phyloP scores from a whole-genome alignment of 768 basidiomycete genomes.

The Xanthoconium stramineum region DNA sequence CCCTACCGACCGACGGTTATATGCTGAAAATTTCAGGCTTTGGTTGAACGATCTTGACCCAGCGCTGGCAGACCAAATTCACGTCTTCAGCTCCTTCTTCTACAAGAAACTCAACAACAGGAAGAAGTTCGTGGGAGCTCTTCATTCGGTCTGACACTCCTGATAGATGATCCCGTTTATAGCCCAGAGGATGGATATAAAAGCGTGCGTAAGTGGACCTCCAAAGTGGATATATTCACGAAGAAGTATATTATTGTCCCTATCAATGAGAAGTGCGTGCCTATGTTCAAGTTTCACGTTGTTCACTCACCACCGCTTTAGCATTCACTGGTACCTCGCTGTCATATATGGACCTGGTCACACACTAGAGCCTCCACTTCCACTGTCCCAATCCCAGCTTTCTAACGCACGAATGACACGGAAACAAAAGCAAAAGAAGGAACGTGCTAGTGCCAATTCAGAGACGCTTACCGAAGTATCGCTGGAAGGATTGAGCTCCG shows the following conservation, averaged over 20 bases:
- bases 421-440: slow-evolving; percentile 19
- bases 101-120: slow-evolving; percentile 82
- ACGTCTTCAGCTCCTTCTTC: slow-evolving; percentile 97
- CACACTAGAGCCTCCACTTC: slow-evolving; percentile 50
- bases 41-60: slow-evolving; percentile 67
- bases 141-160: background rate
- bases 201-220: slow-evolving; percentile 92
- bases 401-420: slow-evolving; percentile 18
- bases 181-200: slow-evolving; percentile 67
- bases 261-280: slow-evolving; percentile 88
- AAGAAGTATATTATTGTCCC: slow-evolving; percentile 95
- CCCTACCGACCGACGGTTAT: background rate
- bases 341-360: slow-evolving; percentile 83
- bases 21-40: slow-evolving; percentile 42
- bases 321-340: slow-evolving; percentile 96
- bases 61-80: slow-evolving; percentile 65
- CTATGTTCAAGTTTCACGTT: background rate
- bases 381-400: slow-evolving; percentile 10
- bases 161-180: slow-evolving; percentile 17
- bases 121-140: slow-evolving; percentile 46
- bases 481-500: background rate
- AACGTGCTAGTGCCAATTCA: background rate
- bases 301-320: slow-evolving; percentile 31
- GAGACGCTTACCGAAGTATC: slow-evolving; percentile 1
- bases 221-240: slow-evolving; percentile 79